phyloP scores from a whole-genome alignment of 495 filamentous ascomycete genomes.

The Daldinia caldariorum region DNA sequence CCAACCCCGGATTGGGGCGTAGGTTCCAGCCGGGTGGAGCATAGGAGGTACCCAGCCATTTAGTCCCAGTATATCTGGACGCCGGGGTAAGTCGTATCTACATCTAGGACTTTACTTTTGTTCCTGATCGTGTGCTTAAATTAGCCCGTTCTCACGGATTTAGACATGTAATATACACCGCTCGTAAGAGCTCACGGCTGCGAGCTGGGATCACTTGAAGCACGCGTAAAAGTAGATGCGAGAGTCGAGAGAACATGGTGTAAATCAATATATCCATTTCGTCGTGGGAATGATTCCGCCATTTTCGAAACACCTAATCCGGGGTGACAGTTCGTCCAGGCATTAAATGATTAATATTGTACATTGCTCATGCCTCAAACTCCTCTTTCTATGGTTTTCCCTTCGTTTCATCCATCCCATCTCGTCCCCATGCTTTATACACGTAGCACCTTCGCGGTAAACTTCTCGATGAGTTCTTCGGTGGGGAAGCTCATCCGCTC shows the following conservation, averaged over 20 bases:
- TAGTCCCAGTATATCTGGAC: neutral
- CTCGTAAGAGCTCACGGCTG: neutral
- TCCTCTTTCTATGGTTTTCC: slow-evolving; percentile 9
- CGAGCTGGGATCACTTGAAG: neutral
- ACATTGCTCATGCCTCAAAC: slow-evolving; percentile 42
- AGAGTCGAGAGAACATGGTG: neutral
- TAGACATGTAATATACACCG: slow-evolving; percentile 1
- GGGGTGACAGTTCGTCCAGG: slow-evolving; percentile 20
- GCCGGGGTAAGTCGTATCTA: neutral
- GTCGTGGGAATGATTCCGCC: slow-evolving; percentile 33
- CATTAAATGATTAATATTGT: slow-evolving; percentile 43
- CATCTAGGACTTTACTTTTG: neutral
- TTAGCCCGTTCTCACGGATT: neutral
- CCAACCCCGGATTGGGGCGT: neutral
- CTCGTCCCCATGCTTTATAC: slow-evolving; percentile 60
- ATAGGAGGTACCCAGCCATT: neutral
- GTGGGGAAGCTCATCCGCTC: slow-evolving; percentile 94
- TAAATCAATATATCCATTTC: slow-evolving; percentile 30
- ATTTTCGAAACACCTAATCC: slow-evolving; percentile 39
- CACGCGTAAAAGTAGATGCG: neutral
- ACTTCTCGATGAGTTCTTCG: slow-evolving; percentile 81
- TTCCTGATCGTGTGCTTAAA: neutral
- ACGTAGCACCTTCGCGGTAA: slow-evolving; percentile 83
- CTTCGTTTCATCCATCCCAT: slow-evolving; percentile 1
- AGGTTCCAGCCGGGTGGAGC: neutral